A percentile compares a stretch with the other conserved stretches of the same genome.
phyloP scores from a whole-genome alignment of 805 yeast species.

The Spathaspora sp. region DNA sequence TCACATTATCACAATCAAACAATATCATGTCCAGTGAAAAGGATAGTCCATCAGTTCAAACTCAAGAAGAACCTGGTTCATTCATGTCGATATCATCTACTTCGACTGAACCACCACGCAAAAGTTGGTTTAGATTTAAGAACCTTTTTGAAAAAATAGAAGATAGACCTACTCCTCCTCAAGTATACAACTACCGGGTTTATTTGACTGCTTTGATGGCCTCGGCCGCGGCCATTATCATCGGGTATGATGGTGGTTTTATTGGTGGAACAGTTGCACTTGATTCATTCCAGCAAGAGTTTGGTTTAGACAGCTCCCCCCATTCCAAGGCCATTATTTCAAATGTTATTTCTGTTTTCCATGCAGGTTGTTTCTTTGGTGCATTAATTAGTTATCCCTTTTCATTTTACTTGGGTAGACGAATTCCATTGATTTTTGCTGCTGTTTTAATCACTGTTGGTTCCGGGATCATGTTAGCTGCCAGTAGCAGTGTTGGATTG shows the following conservation, averaged over 20 bases:
- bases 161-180: conserved; percentile 36
- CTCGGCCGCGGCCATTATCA: conserved; percentile 36
- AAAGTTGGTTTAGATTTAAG: conserved; percentile 4
- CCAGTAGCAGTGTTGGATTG: conserved; percentile 21
- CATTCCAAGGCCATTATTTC: conserved; percentile 22
- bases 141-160: conserved; percentile 28
- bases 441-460: conserved; percentile 31
- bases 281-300: conserved; percentile 27
- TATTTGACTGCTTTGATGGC: conserved; percentile 35
- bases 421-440: conserved; percentile 27
- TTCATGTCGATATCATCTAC: neutral
- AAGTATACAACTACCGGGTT: conserved; percentile 32
- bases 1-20: neutral
- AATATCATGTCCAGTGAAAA: neutral
- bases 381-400: conserved; percentile 35
- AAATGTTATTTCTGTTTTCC: conserved; percentile 36
- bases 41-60: neutral
- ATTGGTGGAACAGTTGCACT: conserved; percentile 39
- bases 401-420: conserved; percentile 31
- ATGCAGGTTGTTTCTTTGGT: conserved; percentile 39
- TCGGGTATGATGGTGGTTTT: conserved; percentile 40
- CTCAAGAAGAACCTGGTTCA: neutral
- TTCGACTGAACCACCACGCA: neutral
- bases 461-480: conserved; percentile 34
- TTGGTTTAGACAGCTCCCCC: conserved; percentile 18